A percentile compares a stretch with the other conserved stretches of the same genome.
Conservation (phyloP, 345 rosid species). For the Gossypium raimondii region DNA sequence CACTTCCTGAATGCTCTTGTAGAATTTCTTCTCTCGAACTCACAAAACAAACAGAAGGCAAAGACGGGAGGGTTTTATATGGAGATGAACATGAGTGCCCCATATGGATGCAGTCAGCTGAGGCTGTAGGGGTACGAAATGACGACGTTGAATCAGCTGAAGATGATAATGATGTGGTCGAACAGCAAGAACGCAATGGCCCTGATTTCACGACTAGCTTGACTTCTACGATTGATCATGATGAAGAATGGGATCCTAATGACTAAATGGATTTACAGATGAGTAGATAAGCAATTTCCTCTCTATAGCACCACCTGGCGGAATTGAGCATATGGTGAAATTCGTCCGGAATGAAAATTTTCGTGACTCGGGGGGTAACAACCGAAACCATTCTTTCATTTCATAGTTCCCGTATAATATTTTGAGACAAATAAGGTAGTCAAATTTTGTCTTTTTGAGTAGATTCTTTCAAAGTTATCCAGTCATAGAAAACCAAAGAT, state of each 20-base stretch:
- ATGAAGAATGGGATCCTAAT: conserved; percentile 95
- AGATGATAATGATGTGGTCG: conserved; percentile 47
- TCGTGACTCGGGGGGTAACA: conserved; percentile 21
- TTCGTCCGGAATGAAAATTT: conserved; percentile 30
- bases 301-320: conserved; percentile 15
- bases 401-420: conserved; percentile 23
- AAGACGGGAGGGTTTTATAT: conserved; percentile 45
- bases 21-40: conserved; percentile 48
- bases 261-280: conserved; percentile 44
- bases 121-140: conserved; percentile 30
- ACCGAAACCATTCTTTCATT: conserved; percentile 30
- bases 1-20: conserved; percentile 96
- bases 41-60: conserved; percentile 28
- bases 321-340: conserved; percentile 26
- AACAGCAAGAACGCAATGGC: conserved; percentile 54
- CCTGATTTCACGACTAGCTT: conserved; percentile 36
- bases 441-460: conserved; percentile 40
- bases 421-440: conserved; percentile 37
- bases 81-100: conserved; percentile 93
- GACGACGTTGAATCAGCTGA: conserved; percentile 53
- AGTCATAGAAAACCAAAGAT: conserved; percentile 28
- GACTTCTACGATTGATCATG: conserved; percentile 53
- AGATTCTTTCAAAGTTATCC: conserved; percentile 23
- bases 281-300: conserved; percentile 14
- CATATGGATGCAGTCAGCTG: conserved; percentile 71